Evolutionary conservation across 176 grass and related monocot genomes (phyloP).

Genomic region (Areca catechu): DNA sequence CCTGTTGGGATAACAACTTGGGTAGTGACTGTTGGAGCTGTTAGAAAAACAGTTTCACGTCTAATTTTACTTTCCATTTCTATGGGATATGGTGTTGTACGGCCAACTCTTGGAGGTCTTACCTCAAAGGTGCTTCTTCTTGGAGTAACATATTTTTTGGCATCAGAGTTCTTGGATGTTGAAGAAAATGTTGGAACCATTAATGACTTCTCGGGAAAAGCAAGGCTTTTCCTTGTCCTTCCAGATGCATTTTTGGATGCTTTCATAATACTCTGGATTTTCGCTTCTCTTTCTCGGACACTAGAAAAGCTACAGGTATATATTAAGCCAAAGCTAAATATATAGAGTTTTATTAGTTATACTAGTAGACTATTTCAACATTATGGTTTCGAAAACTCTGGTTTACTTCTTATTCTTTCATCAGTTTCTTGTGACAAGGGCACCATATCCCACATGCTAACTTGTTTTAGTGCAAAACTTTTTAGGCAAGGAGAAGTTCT

Average conservation of each 20-base stretch:
- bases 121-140: conserved; percentile 95
- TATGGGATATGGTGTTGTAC: conserved; percentile 96
- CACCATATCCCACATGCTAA: no score
- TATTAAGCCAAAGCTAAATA: neutral
- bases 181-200: conserved; percentile 98
- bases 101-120: conserved; percentile 90
- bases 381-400: no score
- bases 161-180: conserved; percentile 72
- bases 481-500: conserved; percentile 73
- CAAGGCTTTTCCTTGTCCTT: conserved; percentile 84
- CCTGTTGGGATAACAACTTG: conserved; percentile 94
- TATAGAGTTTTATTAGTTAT: neutral
- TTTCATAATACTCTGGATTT: conserved; percentile 99
- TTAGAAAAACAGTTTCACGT: conserved; percentile 88
- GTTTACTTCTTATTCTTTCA: no score
- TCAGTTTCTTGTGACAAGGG: no score
- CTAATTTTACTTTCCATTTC: conserved; percentile 92
- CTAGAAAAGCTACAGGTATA: conserved; percentile 90
- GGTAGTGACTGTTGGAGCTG: conserved; percentile 91
- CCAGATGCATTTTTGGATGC: conserved; percentile 94
- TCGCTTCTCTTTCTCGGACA: conserved; percentile 91
- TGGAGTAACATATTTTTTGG: conserved; percentile 94
- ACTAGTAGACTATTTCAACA: neutral
- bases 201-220: conserved; percentile 96
- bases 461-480: conserved; percentile 2